These are phyloP conservation scores for Rostrohypoxylon terebratum DNA, from an alignment of 495 filamentous ascomycete species.

Conservation along the genomic window DNA sequence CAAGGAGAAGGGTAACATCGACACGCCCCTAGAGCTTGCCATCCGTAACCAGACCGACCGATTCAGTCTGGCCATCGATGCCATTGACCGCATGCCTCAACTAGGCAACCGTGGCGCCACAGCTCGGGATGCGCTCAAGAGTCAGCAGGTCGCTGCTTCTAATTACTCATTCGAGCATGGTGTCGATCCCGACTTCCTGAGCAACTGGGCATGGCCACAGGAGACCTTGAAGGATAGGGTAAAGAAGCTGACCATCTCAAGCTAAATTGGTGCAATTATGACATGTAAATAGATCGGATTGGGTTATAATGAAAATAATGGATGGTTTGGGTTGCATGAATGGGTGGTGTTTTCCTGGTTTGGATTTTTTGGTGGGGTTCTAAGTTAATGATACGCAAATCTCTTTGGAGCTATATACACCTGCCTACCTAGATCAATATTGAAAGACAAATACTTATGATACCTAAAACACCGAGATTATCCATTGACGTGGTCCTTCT, in stretches of 20 bases:
- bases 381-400: slow-evolving; percentile 12
- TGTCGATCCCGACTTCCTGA: slow-evolving; percentile 72
- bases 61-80: slow-evolving; percentile 77
- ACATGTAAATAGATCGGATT: background rate
- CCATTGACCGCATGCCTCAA: slow-evolving; percentile 70
- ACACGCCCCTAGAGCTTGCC: slow-evolving; percentile 78
- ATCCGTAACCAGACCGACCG: slow-evolving; percentile 78
- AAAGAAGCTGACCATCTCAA: slow-evolving; percentile 25
- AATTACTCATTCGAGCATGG: slow-evolving; percentile 72
- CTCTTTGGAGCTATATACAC: slow-evolving; percentile 1
- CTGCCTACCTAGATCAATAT: background rate
- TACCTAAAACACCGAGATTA: background rate
- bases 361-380: slow-evolving; percentile 11
- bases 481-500: background rate
- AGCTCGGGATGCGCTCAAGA: slow-evolving; percentile 69
- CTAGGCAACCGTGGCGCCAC: slow-evolving; percentile 68
- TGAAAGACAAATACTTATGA: background rate
- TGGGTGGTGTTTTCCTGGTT: slow-evolving; percentile 22
- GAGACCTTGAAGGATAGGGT: slow-evolving; percentile 48
- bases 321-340: slow-evolving; percentile 25
- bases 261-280: slow-evolving; percentile 3
- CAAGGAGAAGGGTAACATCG: slow-evolving; percentile 82
- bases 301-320: slow-evolving; percentile 6
- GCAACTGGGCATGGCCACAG: slow-evolving; percentile 72
- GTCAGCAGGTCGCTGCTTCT: slow-evolving; percentile 67